phyloP scores from a whole-genome alignment of 441 rosid species.

The Manihot esculenta region DNA sequence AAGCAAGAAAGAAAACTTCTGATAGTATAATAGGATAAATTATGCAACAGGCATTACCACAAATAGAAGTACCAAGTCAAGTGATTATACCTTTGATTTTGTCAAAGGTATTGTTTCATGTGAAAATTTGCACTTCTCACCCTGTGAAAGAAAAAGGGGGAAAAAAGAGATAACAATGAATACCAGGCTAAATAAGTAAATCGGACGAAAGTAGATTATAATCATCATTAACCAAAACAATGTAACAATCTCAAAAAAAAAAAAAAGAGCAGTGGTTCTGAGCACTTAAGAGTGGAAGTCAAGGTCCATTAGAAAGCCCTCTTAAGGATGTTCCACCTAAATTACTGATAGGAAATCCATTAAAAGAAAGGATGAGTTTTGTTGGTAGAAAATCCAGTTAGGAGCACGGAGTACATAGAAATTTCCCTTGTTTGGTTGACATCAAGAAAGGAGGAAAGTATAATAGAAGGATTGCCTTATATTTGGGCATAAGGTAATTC shows the following conservation, averaged over 20 bases:
- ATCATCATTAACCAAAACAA: background rate
- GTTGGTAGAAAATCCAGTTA: background rate
- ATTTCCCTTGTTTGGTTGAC: background rate
- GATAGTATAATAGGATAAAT: constrained; percentile 17
- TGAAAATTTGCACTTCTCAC: constrained; percentile 82
- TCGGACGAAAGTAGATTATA: background rate
- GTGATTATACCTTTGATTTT: constrained; percentile 62
- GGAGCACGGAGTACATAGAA: background rate
- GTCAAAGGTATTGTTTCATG: constrained; percentile 81
- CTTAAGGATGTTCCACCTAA: background rate
- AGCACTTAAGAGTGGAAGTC: background rate
- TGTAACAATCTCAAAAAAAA: background rate
- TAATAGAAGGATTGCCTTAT: background rate
- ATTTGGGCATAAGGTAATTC: background rate
- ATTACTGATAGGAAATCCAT: background rate
- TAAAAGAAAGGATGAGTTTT: background rate
- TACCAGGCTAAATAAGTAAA: constrained; percentile 6
- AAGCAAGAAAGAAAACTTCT: too few species aligned
- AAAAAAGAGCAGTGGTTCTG: background rate
- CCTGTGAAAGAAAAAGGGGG: constrained; percentile 43
- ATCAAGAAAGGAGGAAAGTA: background rate
- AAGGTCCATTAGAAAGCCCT: background rate
- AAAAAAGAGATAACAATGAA: constrained; percentile 14
- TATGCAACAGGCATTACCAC: constrained; percentile 8
- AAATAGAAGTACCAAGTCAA: constrained; percentile 15